A percentile compares a stretch with the other conserved stretches of the same genome.
phyloP scores from a whole-genome alignment of 805 yeast genomes.

The Kodamaea laetipori region DNA sequence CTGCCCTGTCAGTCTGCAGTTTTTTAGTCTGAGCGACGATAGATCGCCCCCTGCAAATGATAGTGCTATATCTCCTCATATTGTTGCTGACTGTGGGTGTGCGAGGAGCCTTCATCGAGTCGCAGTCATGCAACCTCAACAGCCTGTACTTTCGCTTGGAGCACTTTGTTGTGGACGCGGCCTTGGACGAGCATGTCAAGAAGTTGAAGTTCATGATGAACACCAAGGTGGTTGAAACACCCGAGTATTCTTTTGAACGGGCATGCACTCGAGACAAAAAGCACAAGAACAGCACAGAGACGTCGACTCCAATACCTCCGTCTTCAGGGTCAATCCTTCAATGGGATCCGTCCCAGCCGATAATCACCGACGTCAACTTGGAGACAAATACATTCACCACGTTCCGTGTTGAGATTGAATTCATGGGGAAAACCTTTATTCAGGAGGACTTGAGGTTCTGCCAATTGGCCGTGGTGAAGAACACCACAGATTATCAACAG shows the following conservation, averaged over 20 bases:
- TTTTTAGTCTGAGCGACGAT: too few species aligned
- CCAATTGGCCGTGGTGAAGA: constrained; percentile 40
- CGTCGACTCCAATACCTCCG: not conserved
- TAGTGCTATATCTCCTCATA: not conserved
- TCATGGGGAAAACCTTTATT: constrained; percentile 43
- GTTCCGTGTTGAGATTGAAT: constrained; percentile 46
- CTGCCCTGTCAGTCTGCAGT: too few species aligned
- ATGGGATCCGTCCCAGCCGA: constrained; percentile 10
- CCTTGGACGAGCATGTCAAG: constrained; percentile 32
- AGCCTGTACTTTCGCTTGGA: constrained; percentile 18
- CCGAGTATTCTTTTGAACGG: constrained; percentile 3
- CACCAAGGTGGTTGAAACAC: constrained; percentile 25
- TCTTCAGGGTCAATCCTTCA: not conserved
- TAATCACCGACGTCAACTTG: constrained; percentile 46
- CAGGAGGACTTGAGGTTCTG: constrained; percentile 48
- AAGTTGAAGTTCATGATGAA: constrained; percentile 38
- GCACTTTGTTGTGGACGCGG: constrained; percentile 37
- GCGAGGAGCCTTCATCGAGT: constrained; percentile 27
- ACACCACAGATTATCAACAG: constrained; percentile 27
- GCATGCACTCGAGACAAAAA: not conserved
- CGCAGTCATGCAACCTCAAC: constrained; percentile 19
- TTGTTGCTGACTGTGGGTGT: not conserved
- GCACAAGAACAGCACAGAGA: constrained; percentile 2
- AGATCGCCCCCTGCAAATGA: not conserved
- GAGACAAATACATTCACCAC: constrained; percentile 52